phyloP scores from a whole-genome alignment of 2,329 filamentous ascomycete genomes.

The Metarhizium humberi region DNA sequence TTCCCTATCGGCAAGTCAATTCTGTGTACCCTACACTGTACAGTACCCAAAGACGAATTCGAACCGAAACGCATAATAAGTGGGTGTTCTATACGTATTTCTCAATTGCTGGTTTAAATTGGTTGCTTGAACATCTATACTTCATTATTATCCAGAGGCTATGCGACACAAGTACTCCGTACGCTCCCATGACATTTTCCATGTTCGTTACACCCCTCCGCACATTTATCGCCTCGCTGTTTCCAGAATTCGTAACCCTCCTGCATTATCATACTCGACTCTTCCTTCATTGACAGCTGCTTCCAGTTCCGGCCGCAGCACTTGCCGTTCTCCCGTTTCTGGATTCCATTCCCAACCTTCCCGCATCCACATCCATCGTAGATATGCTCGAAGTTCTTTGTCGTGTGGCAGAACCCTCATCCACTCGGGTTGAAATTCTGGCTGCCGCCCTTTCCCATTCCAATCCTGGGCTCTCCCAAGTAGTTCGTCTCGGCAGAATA shows the following conservation, averaged over 20 bases:
- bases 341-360: conserved; percentile 80
- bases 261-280: conserved; percentile 45
- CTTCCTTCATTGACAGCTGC: conserved; percentile 47
- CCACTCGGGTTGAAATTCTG: conserved; percentile 76
- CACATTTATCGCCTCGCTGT: neutral
- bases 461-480: conserved; percentile 57
- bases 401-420: conserved; percentile 74
- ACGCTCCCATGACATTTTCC: neutral
- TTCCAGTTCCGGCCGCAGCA: conserved; percentile 43
- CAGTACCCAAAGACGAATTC: no score
- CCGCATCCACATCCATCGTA: conserved; percentile 87
- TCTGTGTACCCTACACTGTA: no score
- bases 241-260: conserved; percentile 34
- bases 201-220: neutral
- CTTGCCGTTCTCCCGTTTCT: conserved; percentile 52
- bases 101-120: no score
- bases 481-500: conserved; percentile 78
- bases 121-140: no score
- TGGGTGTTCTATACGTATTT: no score
- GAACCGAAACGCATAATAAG: no score
- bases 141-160: no score
- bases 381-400: conserved; percentile 79
- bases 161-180: no score
- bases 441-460: conserved; percentile 45
- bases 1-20: no score